Evolutionary conservation across 2,329 filamentous ascomycete genomes (phyloP), one percentile per base, ranked within the genome.

Genomic region (Epichloe coenophiala): DNA sequence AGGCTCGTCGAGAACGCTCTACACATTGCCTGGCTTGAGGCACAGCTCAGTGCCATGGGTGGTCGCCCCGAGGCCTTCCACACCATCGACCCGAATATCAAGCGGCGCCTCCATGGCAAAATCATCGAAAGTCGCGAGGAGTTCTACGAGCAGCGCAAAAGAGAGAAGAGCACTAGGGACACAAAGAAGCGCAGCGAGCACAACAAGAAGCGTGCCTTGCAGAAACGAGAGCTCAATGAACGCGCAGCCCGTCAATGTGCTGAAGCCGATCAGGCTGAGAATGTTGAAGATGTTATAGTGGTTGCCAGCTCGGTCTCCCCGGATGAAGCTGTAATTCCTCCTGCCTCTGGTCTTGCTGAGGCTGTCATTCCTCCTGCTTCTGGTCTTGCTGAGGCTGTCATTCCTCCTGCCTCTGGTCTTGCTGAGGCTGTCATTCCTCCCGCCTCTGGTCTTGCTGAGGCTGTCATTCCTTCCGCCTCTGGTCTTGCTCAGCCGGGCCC

Each of bases 1-100:
- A 33, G 5, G 12, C 36, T 51, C 2, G 19, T 67, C 43, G 21
- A 57, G 0, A 41, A 55, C 1, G 53, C 47, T 35, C 36, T 52
- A 15, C 31, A 38, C 12, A 52, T 50, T 36, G 50, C 44, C 33
- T 54, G 53, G 53, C 48, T 54, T 2, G 35, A 51, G 27, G 53
- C 42, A 17, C 39, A 49, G 23, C 35, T 53, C 5, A 48, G 23
- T 23, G 43, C 46, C 6, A 21, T 53, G 5, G 49, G 52, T 12
- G 52, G 52, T 37, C 17, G 36, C 2, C 52, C 49, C 5, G 42
- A 48, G 1, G 47, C 44, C 5, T 53, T 46, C n/a, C 4, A 47
- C 49, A 39, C 8, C 23, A 37, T 53, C 44, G 40, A 33, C 35
- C 31, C 21, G 1, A 36, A 17, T 7, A 23, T 51, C 33, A 42